These are phyloP conservation scores for Paxillus rubicundulus DNA, from an alignment of 768 basidiomycete species.

Conservation along the genomic window DNA sequence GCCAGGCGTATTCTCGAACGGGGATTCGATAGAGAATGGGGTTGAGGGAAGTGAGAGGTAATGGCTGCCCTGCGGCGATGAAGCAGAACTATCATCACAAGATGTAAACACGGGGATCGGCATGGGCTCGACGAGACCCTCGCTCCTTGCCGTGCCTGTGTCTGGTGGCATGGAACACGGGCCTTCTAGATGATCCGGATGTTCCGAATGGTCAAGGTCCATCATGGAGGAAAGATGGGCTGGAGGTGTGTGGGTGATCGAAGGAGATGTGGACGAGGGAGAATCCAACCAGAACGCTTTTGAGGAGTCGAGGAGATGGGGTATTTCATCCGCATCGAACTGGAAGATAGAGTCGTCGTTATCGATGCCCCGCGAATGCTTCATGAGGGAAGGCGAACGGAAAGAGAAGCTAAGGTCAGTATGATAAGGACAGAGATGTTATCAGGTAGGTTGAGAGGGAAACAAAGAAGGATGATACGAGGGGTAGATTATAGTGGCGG, in stretches of 20 bases:
- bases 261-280: constrained; percentile 1
- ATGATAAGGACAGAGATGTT: constrained; percentile 18
- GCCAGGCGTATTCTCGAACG: background rate
- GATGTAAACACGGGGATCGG: constrained; percentile 44
- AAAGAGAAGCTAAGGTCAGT: constrained; percentile 16
- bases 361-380: constrained; percentile 45
- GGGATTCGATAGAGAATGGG: constrained; percentile 8
- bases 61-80: constrained; percentile 6
- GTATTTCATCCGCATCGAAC: constrained; percentile 29
- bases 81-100: constrained; percentile 1
- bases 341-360: constrained; percentile 51
- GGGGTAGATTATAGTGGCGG: background rate
- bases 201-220: constrained; percentile 10
- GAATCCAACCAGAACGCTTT: constrained; percentile 3
- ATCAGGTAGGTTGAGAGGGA: constrained; percentile 1
- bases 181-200: constrained; percentile 5
- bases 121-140: constrained; percentile 52
- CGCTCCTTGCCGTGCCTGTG: constrained; percentile 44
- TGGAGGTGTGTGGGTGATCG: constrained; percentile 4
- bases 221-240: constrained; percentile 12
- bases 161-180: background rate
- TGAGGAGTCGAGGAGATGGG: constrained; percentile 1
- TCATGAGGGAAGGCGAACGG: constrained; percentile 34
- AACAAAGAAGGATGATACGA: constrained; percentile 6
- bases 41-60: constrained; percentile 17